Conservation (phyloP, 495 filamentous ascomycete genomes). For the Lophiotrema nucula region DNA sequence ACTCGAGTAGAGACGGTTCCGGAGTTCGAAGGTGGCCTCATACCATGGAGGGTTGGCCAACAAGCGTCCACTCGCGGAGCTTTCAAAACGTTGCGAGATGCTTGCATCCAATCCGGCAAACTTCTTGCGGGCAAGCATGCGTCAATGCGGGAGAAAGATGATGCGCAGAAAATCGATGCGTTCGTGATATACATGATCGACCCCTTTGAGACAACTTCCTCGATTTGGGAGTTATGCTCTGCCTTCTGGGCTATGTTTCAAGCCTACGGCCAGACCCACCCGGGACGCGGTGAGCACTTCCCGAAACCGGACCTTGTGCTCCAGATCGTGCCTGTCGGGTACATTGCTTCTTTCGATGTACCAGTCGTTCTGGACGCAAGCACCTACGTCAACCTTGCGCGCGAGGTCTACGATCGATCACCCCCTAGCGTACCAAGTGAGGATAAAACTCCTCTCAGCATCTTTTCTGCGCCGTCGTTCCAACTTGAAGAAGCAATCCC, state of each 20-base stretch:
- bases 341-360: slow-evolving; percentile 63
- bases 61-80: slow-evolving; percentile 12
- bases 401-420: slow-evolving; percentile 88
- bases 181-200: slow-evolving; percentile 88
- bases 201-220: slow-evolving; percentile 61
- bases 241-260: slow-evolving; percentile 76
- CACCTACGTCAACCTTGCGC: slow-evolving; percentile 66
- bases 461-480: slow-evolving; percentile 65
- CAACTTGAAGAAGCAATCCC: slow-evolving; percentile 72
- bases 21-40: slow-evolving; percentile 58
- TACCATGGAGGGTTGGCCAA: slow-evolving; percentile 48
- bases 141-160: slow-evolving; percentile 48
- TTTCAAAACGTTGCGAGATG: slow-evolving; percentile 25
- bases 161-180: slow-evolving; percentile 41
- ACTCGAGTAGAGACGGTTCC: slow-evolving; percentile 53
- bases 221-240: slow-evolving; percentile 72
- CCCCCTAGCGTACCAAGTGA: slow-evolving; percentile 46
- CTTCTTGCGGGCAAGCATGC: slow-evolving; percentile 16
- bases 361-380: slow-evolving; percentile 66
- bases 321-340: slow-evolving; percentile 74
- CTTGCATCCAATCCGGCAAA: slow-evolving; percentile 32
- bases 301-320: slow-evolving; percentile 63
- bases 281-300: slow-evolving; percentile 42
- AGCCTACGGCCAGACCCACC: slow-evolving; percentile 56
- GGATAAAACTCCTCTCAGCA: slow-evolving; percentile 41